These are phyloP conservation scores for Populus deltoides DNA, from an alignment of 345 rosid genomes.

Conservation along the genomic window DNA sequence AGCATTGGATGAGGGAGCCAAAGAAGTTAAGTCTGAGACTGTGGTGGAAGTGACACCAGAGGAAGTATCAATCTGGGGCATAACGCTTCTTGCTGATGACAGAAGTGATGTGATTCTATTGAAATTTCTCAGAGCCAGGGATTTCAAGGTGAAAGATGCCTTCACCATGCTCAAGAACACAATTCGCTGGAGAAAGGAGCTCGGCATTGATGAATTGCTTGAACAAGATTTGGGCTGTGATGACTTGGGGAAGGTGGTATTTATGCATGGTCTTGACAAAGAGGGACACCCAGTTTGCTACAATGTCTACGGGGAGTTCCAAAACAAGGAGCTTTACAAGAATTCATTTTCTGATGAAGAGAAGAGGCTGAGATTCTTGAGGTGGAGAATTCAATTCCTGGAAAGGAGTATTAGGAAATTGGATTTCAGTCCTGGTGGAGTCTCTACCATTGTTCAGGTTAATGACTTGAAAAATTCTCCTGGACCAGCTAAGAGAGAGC, in stretches of 20 bases:
- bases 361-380: conserved; percentile 25
- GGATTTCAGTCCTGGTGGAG: conserved; percentile 25
- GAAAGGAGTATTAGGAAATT: conserved; percentile 25
- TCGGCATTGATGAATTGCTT: conserved; percentile 26
- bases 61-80: conserved; percentile 18
- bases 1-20: not conserved
- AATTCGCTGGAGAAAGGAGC: conserved; percentile 31
- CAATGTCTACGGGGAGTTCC: conserved; percentile 33
- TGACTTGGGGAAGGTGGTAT: conserved; percentile 25
- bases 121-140: conserved; percentile 30
- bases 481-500: conserved; percentile 30
- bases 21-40: not conserved
- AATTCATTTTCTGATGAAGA: conserved; percentile 22
- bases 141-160: conserved; percentile 27
- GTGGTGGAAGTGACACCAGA: not conserved
- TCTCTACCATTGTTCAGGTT: conserved; percentile 29
- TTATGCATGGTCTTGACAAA: conserved; percentile 29
- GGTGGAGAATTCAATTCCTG: conserved; percentile 32
- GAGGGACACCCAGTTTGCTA: conserved; percentile 35
- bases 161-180: conserved; percentile 31
- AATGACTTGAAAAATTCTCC: conserved; percentile 35
- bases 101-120: conserved; percentile 32
- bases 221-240: conserved; percentile 18
- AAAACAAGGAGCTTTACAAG: conserved; percentile 26
- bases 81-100: conserved; percentile 25